phyloP scores from a whole-genome alignment of 1,284 basidiomycete genomes.

The Leccinum fallax region DNA sequence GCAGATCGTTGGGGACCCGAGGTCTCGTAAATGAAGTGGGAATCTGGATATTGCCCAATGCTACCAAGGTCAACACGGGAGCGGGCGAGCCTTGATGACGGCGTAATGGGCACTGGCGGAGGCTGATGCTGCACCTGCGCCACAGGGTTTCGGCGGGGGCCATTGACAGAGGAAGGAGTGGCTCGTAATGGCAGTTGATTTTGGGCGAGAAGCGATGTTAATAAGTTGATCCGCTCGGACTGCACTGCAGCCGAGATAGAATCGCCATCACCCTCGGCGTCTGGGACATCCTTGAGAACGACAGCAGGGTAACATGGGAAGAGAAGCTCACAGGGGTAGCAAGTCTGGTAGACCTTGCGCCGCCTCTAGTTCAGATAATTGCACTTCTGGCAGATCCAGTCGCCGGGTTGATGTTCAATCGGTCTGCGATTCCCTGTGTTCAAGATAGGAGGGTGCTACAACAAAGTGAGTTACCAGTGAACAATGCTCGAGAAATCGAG shows the following conservation, averaged over 20 bases:
- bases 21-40: constrained; percentile 69
- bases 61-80: constrained; percentile 50
- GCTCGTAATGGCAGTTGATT: constrained; percentile 39
- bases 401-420: constrained; percentile 85
- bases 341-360: constrained; percentile 86
- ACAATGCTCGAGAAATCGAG: not conserved
- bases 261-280: constrained; percentile 82
- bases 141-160: constrained; percentile 45
- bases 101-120: constrained; percentile 37
- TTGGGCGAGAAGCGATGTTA: constrained; percentile 67
- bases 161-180: constrained; percentile 27
- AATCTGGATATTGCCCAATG: constrained; percentile 39
- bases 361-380: constrained; percentile 86
- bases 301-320: not conserved
- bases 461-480: constrained; percentile 3
- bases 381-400: constrained; percentile 86
- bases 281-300: constrained; percentile 38
- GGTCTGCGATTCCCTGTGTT: constrained; percentile 89
- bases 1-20: constrained; percentile 40
- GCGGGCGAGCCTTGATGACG: constrained; percentile 41
- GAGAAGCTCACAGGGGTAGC: constrained; percentile 64
- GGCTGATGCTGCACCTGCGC: constrained; percentile 46
- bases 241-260: constrained; percentile 74
- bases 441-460: constrained; percentile 77
- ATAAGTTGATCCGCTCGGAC: constrained; percentile 75